Evolutionary conservation across 2,329 filamentous ascomycete genomes (phyloP).

Genomic region (Alternaria sp.): DNA sequence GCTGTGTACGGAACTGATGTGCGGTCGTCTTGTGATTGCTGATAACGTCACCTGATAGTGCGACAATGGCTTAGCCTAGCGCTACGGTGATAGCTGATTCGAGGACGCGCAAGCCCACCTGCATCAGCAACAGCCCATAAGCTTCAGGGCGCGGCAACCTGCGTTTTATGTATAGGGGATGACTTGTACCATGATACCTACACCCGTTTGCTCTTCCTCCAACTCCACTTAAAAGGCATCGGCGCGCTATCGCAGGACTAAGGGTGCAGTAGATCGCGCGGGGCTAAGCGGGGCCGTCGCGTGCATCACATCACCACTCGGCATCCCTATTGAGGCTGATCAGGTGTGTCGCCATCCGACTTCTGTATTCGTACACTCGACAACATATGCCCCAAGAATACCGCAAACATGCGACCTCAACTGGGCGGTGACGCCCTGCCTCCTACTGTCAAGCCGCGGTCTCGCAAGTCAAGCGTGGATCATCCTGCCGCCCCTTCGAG

Average conservation of each 20-base stretch:
- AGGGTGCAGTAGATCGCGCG: conserved; percentile 22
- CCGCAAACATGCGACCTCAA: conserved; percentile 44
- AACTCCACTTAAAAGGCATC: conserved; percentile 6
- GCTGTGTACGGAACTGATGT: background rate
- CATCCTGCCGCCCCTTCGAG: conserved; percentile 39
- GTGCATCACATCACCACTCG: conserved; percentile 21
- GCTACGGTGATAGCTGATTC: conserved; percentile 14
- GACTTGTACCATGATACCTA: conserved; percentile 7
- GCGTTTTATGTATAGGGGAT: conserved; percentile 9
- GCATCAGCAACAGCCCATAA: conserved; percentile 18
- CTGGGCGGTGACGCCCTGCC: conserved; percentile 48
- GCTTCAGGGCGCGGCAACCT: conserved; percentile 16
- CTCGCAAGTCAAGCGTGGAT: conserved; percentile 51
- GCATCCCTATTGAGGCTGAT: conserved; percentile 11
- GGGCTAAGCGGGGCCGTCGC: conserved; percentile 27
- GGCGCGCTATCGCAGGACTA: conserved; percentile 22
- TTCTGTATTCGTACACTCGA: background rate
- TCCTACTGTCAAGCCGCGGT: conserved; percentile 40
- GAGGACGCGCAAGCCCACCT: conserved; percentile 10
- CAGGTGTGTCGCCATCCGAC: conserved; percentile 8
- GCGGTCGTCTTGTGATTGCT: conserved; percentile 8
- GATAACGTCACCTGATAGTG: conserved; percentile 37
- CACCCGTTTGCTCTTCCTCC: conserved; percentile 2
- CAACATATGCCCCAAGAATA: conserved; percentile 14
- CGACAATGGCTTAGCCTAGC: background rate